phyloP scores from a whole-genome alignment of 2,329 filamentous ascomycete species.

The Colletotrichum noveboracense region DNA sequence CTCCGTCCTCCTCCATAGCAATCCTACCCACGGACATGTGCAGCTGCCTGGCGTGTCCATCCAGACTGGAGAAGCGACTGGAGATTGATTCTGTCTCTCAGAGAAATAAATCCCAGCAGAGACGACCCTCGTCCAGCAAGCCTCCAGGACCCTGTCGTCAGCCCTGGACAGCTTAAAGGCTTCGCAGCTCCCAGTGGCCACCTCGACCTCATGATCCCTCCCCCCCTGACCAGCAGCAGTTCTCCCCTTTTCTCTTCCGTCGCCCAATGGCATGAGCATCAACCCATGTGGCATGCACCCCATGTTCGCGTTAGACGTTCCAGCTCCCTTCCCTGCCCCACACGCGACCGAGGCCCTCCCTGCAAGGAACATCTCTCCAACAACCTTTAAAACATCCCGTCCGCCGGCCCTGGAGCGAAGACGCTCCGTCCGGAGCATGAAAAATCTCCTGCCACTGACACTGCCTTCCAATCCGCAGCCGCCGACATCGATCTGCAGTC shows the following conservation, averaged over 20 bases:
- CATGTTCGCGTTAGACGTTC: constrained; percentile 25
- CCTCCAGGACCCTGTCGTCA: constrained; percentile 4
- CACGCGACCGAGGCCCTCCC: constrained; percentile 15
- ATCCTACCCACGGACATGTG: constrained; percentile 7
- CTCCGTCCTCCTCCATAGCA: neutral
- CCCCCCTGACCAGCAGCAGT: neutral
- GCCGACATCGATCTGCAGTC: neutral
- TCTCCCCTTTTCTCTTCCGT: constrained; percentile 11
- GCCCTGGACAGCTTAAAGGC: constrained; percentile 3
- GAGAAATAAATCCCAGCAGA: neutral
- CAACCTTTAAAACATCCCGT: constrained; percentile 21
- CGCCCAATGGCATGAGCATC: constrained; percentile 21
- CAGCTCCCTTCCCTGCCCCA: constrained; percentile 24
- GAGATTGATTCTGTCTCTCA: neutral
- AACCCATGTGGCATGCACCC: constrained; percentile 24
- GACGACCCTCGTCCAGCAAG: neutral
- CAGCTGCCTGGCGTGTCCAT: neutral
- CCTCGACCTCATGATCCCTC: neutral
- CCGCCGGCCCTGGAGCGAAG: constrained; percentile 27
- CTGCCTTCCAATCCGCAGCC: constrained; percentile 28
- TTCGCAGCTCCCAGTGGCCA: constrained; percentile 7
- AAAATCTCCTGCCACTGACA: constrained; percentile 40
- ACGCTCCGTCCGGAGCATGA: constrained; percentile 45
- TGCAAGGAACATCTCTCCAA: constrained; percentile 22
- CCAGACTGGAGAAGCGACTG: neutral